A percentile compares a stretch with the other conserved stretches of the same genome.
phyloP scores from a whole-genome alignment of 371 early-diverging fungal species.

The Catenaria anguillulae region DNA sequence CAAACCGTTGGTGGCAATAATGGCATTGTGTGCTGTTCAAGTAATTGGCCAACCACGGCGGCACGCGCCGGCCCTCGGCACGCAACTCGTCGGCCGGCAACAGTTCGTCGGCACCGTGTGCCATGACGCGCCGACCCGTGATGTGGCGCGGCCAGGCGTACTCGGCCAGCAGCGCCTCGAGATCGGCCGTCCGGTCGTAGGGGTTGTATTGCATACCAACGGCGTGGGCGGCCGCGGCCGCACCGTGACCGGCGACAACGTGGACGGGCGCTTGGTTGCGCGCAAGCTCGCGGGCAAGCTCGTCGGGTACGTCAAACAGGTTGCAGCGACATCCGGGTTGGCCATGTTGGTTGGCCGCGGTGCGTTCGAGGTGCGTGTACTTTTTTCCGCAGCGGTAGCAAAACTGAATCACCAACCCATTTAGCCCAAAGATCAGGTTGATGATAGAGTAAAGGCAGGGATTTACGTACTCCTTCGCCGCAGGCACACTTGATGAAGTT shows the following conservation, averaged over 20 bases:
- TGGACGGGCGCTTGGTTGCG: neutral
- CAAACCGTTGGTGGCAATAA: neutral
- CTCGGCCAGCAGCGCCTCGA: neutral
- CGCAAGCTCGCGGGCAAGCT: neutral
- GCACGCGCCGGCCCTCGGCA: no score
- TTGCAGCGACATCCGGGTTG: neutral
- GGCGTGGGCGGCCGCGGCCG: neutral
- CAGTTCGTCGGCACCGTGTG: no score
- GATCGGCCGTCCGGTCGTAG: neutral
- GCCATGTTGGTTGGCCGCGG: neutral
- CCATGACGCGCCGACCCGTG: no score
- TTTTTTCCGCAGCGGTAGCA: neutral
- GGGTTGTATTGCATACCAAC: neutral
- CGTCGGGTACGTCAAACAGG: conserved; percentile 1
- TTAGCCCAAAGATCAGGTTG: neutral
- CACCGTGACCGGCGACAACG: neutral
- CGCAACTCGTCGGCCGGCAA: no score
- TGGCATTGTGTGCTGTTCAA: neutral
- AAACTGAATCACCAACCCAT: neutral
- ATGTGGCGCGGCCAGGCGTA: no score
- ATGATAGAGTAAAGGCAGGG: no score
- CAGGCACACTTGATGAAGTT: neutral
- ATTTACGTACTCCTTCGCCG: neutral
- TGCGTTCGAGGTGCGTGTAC: neutral
- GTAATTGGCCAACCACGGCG: no score